Base-by-base conservation (phyloP, 768 basidiomycete genomes). In the Russula griseocarnosa region DNA sequence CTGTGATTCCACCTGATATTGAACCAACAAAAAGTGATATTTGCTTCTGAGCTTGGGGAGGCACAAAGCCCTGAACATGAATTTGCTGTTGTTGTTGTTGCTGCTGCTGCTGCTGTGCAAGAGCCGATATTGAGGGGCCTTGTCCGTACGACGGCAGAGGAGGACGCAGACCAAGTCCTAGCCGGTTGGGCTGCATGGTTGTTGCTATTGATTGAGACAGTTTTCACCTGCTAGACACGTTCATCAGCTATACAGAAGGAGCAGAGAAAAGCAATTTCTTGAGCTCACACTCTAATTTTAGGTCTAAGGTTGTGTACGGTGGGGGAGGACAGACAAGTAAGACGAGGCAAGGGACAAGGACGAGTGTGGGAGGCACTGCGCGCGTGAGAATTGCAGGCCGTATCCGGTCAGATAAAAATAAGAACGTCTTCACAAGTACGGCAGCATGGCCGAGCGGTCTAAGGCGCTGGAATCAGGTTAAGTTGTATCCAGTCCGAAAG, bases 1-100 rank as follows among this genome's bases (percentile, higher is more conserved):
- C 93, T 0, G 87, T 87, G 70, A 97, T 92, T 5, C 94, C 94
- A 36, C 92, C 91, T 6, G 94, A 92, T 75, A 98, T 98, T 65
- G 92, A 91, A 11, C 94, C 94, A n/a, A 98, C 86, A 69, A 97
- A 98, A 3, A 96, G 79, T 0, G 84, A 85, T 0, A 87, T 84
- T 65, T 84, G 81, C 69, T 87, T 94, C 67, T 86, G 86, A 16
- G 77, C 75, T 74, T 82, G 83, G n/a, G 86, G 85, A 4, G 85
- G 84, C 60, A 83, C 80, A 73, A 83, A 88, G 46, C 85, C 82
- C 74, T 85, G 85, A 68, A 83, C 75, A 61, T 75, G 72, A 34
- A 77, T 74, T 69, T 83, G 86, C 68, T 91, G 88, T 80, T 92
- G 89, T 79, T 88, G 85, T 79, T 44, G 44, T 10, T 46, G 44